A percentile compares a stretch with the other conserved stretches of the same genome.
Evolutionary conservation across 495 filamentous ascomycete genomes (phyloP).

Genomic region (Thermochaetoides thermophila): DNA sequence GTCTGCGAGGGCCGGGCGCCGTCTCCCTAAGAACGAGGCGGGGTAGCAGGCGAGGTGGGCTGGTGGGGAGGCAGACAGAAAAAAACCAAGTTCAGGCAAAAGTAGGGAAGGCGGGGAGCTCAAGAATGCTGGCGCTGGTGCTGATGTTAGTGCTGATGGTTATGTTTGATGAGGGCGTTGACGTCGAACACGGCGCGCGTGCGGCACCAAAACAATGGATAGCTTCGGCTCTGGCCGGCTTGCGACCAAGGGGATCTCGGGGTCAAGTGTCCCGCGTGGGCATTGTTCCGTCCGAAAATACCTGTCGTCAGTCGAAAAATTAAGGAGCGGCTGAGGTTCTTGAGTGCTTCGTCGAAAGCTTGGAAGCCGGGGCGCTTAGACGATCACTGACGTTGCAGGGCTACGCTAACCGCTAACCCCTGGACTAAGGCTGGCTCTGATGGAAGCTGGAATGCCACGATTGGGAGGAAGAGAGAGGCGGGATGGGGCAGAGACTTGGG

Average conservation of each 20-base stretch:
- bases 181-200: conserved; percentile 1
- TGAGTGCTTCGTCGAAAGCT: conserved; percentile 1
- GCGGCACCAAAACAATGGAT: conserved; percentile 6
- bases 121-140: too few relatives aligned
- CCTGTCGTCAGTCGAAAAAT: too few relatives aligned
- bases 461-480: too few relatives aligned
- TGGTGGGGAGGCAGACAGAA: too few relatives aligned
- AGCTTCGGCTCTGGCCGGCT: conserved; percentile 8
- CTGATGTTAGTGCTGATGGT: background rate
- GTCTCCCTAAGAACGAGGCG: too few relatives aligned
- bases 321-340: background rate
- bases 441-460: too few relatives aligned
- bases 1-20: too few relatives aligned
- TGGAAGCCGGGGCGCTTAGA: background rate
- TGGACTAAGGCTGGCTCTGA: too few relatives aligned
- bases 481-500: background rate
- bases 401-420: too few relatives aligned
- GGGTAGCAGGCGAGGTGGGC: too few relatives aligned
- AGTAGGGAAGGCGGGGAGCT: too few relatives aligned
- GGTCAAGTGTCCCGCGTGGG: conserved; percentile 8
- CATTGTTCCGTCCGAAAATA: conserved; percentile 7
- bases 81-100: too few relatives aligned
- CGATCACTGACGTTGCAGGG: conserved; percentile 10
- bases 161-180: conserved; percentile 4
- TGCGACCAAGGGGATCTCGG: conserved; percentile 7